These are phyloP conservation scores for Xylaria sp. DNA, from an alignment of 2,329 filamentous ascomycete genomes.

Conservation along the genomic window DNA sequence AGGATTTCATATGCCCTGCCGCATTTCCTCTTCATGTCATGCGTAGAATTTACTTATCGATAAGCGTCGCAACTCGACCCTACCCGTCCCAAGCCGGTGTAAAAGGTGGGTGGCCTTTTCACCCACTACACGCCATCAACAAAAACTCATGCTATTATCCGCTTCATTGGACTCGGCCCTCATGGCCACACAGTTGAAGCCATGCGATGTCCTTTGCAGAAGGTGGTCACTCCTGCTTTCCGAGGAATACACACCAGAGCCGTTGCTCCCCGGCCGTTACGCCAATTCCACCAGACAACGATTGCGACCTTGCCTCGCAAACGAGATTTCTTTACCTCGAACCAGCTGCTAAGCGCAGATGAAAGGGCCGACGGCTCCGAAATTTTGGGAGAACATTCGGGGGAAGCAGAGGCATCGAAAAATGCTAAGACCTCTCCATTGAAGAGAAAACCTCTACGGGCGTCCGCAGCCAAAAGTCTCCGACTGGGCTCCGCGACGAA, in stretches of 20 bases:
- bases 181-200: slow-evolving; percentile 36
- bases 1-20: too few relatives aligned
- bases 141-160: background rate
- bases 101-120: background rate
- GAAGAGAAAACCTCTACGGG: slow-evolving; percentile 55
- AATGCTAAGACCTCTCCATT: slow-evolving; percentile 30
- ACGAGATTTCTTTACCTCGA: slow-evolving; percentile 71
- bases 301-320: slow-evolving; percentile 56
- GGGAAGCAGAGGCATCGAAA: slow-evolving; percentile 12
- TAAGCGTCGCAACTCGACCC: too few relatives aligned
- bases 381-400: slow-evolving; percentile 3
- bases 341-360: slow-evolving; percentile 56
- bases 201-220: slow-evolving; percentile 39
- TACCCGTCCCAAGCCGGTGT: too few relatives aligned
- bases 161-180: slow-evolving; percentile 13
- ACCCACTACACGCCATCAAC: background rate
- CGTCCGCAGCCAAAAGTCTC: slow-evolving; percentile 66
- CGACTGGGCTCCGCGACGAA: slow-evolving; percentile 87
- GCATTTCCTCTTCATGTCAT: too few relatives aligned
- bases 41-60: background rate
- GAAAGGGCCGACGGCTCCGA: slow-evolving; percentile 33
- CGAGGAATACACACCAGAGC: slow-evolving; percentile 39
- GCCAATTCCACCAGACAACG: slow-evolving; percentile 55
- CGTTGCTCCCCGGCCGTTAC: slow-evolving; percentile 41
- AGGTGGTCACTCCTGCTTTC: slow-evolving; percentile 32